Base-by-base conservation (phyloP, 805 yeast species). In the Blastobotrys robertii region DNA sequence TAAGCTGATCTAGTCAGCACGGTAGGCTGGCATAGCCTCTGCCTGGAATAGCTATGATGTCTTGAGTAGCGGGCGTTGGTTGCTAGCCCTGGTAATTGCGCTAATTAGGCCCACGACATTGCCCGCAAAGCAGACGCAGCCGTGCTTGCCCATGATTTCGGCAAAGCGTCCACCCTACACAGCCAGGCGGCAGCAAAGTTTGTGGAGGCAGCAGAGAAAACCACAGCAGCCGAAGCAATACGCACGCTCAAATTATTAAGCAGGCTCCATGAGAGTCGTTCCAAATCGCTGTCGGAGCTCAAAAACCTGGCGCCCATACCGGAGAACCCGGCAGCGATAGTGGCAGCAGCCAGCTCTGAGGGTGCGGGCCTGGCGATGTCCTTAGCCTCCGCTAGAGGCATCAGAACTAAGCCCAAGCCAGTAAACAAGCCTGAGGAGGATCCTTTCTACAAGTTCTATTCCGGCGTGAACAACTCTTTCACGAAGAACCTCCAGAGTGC, bases 121-220 rank as follows among this genome's bases (percentile, higher is more conserved):
- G 75, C 76, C 13, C 72, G 70, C 43, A 66, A 63, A 37, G 84
- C 82, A 0, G 82, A 79, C 47, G 56, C 62, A 22, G 67, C 73
- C 9, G 65, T 69, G 1, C 46, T 66, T 28, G 63, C 65, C 37
- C 70, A 69, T 7, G 72, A 74, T 35, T 64, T 64, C 30, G 50
- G 54, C 5, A 62, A 62, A 16, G 75, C 80, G 0, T 60, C 69
- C 4, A 45, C 51, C 3, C 50, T 58, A 8, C 75, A 72, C 50
- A 46, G 48, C 7, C 56, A 62, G 13, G 70, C 76, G 0, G 54
- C 69, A 4, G 53, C 50, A 1, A 44, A 55, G 41, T 62, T 72
- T 40, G 51, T 52, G 5, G 49, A 58, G 29, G 63, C 61, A 2
- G 45, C 53, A 0, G 41, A 29, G 3, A 44, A 41, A 5, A 50